Conservation (phyloP, 805 yeast genomes). For the Starmera caribaea region DNA sequence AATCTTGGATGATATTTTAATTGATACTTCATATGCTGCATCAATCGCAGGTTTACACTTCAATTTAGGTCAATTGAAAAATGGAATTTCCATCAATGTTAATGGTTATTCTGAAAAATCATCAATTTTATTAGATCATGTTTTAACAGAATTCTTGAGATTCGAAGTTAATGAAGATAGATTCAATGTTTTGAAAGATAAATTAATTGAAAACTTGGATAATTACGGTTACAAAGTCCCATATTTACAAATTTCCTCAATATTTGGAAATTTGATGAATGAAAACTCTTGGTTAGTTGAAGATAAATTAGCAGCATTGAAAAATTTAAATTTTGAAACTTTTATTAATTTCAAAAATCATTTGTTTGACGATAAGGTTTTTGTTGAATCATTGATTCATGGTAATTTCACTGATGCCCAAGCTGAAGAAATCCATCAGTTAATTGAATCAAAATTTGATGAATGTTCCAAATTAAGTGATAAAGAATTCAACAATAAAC, state of each 20-base stretch:
- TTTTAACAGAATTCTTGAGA: constrained; percentile 41
- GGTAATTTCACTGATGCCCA: constrained; percentile 60
- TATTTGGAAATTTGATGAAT: constrained; percentile 54
- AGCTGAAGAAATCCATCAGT: constrained; percentile 39
- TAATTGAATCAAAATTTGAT: constrained; percentile 27
- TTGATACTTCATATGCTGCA: constrained; percentile 76
- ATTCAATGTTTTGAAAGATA: constrained; percentile 60
- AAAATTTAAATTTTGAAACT: constrained; percentile 37
- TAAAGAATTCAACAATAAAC: constrained; percentile 17
- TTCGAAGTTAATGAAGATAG: constrained; percentile 47
- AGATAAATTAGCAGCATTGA: constrained; percentile 46
- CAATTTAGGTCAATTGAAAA: constrained; percentile 47
- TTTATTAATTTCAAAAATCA: constrained; percentile 37
- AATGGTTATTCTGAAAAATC: constrained; percentile 83
- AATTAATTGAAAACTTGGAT: constrained; percentile 46
- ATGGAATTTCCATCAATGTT: constrained; percentile 60
- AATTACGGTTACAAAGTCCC: constrained; percentile 72
- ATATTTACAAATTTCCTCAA: constrained; percentile 62
- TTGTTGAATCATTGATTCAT: constrained; percentile 60
- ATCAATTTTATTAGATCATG: constrained; percentile 47
- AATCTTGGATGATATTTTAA: constrained; percentile 63
- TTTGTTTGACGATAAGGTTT: constrained; percentile 47
- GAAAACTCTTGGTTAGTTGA: constrained; percentile 60
- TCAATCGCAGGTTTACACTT: constrained; percentile 67
- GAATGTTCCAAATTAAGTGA: constrained; percentile 21